A percentile compares a stretch with the other conserved stretches of the same genome.
These are phyloP conservation scores for Candida xyloterini DNA, from an alignment of 805 yeast species.

Conservation along the genomic window DNA sequence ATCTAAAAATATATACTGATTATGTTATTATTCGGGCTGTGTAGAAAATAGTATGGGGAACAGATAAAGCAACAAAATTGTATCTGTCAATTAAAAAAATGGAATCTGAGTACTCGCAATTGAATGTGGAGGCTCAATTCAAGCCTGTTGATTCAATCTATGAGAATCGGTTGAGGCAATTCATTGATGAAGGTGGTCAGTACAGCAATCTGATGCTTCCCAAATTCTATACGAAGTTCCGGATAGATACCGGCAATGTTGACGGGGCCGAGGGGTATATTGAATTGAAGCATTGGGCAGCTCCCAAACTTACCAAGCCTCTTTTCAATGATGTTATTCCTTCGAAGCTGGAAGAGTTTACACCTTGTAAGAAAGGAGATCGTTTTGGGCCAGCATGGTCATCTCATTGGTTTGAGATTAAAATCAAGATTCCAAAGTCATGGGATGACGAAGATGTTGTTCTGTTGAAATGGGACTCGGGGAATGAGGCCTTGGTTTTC, in stretches of 20 bases:
- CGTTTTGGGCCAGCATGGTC: slow-evolving; percentile 95
- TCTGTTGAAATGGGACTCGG: slow-evolving; percentile 79
- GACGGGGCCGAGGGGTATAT: slow-evolving; percentile 41
- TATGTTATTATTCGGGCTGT: slow-evolving; percentile 1
- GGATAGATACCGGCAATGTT: slow-evolving; percentile 43
- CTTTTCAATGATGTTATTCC: slow-evolving; percentile 58
- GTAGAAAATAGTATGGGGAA: slow-evolving; percentile 1
- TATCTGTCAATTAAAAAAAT: neutral
- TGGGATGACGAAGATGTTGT: slow-evolving; percentile 56
- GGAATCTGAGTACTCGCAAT: slow-evolving; percentile 34
- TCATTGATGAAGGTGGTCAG: slow-evolving; percentile 70
- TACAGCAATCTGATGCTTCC: slow-evolving; percentile 73
- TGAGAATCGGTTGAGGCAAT: slow-evolving; percentile 70
- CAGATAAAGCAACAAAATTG: slow-evolving; percentile 5
- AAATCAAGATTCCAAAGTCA: slow-evolving; percentile 57
- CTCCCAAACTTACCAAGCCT: slow-evolving; percentile 69
- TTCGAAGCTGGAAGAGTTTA: slow-evolving; percentile 44
- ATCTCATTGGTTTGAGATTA: slow-evolving; percentile 86
- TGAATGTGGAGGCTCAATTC: slow-evolving; percentile 57
- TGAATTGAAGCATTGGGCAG: slow-evolving; percentile 63
- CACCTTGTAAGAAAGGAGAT: slow-evolving; percentile 64
- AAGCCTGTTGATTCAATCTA: slow-evolving; percentile 76
- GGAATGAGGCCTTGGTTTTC: slow-evolving; percentile 82
- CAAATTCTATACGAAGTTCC: slow-evolving; percentile 64
- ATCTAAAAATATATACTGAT: slow-evolving; percentile 1